These are phyloP conservation scores for Mycena crocata DNA, from an alignment of 768 basidiomycete species.

Conservation along the genomic window DNA sequence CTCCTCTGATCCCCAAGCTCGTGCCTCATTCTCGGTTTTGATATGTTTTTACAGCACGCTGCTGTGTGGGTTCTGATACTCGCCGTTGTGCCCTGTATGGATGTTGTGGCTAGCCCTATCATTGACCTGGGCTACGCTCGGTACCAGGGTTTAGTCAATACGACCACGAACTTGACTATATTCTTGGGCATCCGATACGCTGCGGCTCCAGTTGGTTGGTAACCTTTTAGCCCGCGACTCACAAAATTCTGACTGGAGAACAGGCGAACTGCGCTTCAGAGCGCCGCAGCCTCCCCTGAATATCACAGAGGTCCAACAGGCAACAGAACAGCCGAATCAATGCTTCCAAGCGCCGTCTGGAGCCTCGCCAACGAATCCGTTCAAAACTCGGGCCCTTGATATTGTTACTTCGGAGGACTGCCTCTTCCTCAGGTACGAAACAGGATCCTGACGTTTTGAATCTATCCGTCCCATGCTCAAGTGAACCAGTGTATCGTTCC, in stretches of 20 bases:
- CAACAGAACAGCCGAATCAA: background rate
- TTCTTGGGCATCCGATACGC: conserved; percentile 42
- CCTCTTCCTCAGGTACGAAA: conserved; percentile 36
- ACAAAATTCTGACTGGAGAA: background rate
- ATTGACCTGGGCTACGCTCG: conserved; percentile 41
- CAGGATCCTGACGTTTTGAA: no score
- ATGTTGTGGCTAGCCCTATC: conserved; percentile 20
- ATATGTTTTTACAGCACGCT: no score
- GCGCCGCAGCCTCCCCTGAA: conserved; percentile 29
- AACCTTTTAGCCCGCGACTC: background rate
- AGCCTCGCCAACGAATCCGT: background rate
- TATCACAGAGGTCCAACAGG: conserved; percentile 2
- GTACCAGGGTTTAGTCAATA: conserved; percentile 39
- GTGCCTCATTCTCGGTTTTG: no score
- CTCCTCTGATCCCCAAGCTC: no score
- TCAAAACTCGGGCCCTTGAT: background rate
- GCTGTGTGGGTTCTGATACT: no score
- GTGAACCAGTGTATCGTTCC: conserved; percentile 35
- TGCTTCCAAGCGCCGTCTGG: conserved; percentile 1
- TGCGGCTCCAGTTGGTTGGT: conserved; percentile 5
- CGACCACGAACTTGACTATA: conserved; percentile 31
- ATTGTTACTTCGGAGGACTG: conserved; percentile 34
- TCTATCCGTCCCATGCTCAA: no score
- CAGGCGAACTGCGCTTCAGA: conserved; percentile 19
- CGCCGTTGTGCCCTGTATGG: no score